A percentile compares a stretch with the other conserved stretches of the same genome.
phyloP scores from a whole-genome alignment of 768 basidiomycete species.

The Lentinus tigrinus region DNA sequence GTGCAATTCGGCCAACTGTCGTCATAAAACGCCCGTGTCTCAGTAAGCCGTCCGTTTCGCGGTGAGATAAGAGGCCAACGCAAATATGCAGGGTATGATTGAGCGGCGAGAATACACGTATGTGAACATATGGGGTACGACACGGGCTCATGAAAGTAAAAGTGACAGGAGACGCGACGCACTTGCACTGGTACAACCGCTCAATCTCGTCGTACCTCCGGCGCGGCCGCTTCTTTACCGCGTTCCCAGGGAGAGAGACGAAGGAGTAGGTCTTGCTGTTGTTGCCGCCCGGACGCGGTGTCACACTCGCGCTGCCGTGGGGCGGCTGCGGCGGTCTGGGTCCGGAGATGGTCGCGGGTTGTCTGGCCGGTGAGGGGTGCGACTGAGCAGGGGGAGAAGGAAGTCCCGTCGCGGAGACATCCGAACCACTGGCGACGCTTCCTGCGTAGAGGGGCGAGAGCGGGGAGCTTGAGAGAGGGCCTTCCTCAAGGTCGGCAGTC shows the following conservation, averaged over 20 bases:
- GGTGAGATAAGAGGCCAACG: too few species aligned
- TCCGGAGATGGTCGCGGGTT: constrained; percentile 2
- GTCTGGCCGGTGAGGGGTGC: constrained; percentile 3
- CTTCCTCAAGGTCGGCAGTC: constrained; percentile 21
- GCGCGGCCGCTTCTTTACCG: constrained; percentile 81
- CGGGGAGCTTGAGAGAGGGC: constrained; percentile 10
- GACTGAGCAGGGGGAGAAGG: constrained; percentile 11
- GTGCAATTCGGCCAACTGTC: constrained; percentile 42
- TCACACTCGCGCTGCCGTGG: not conserved
- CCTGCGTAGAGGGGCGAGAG: constrained; percentile 19
- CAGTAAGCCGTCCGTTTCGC: not conserved
- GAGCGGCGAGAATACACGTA: constrained; percentile 1
- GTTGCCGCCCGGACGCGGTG: constrained; percentile 6
- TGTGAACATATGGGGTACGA: not conserved
- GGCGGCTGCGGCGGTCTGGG: not conserved
- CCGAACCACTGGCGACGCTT: constrained; percentile 19
- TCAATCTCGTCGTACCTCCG: constrained; percentile 94
- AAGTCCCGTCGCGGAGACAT: constrained; percentile 16
- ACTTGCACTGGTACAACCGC: constrained; percentile 86
- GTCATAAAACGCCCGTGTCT: not conserved
- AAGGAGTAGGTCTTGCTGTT: constrained; percentile 79
- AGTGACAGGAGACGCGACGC: constrained; percentile 25
- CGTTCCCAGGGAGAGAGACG: constrained; percentile 76
- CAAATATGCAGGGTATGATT: constrained; percentile 19
- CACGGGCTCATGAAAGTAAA: not conserved